Base-by-base conservation (phyloP, 306 rosid genomes). In the Cucumis cinereus region DNA sequence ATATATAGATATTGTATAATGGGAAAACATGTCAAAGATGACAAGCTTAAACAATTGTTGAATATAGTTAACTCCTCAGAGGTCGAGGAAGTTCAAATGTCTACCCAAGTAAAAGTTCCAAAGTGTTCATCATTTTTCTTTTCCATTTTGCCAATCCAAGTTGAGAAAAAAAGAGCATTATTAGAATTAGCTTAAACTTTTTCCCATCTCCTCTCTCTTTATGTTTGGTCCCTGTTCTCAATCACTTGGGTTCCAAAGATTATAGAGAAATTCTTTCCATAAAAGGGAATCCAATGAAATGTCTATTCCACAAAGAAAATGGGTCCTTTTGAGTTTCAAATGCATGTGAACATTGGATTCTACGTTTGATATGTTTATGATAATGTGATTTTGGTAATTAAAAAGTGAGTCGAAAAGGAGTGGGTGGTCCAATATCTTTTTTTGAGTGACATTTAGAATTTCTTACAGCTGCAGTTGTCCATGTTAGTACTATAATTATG, bases 341-440 rank as follows among this genome's bases (percentile, higher is more conserved):
- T 70, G 75, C 56, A 47, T 70, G 75, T 70, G 75, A 70, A 70
- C 75, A 70, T 70, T 70, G 75, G 75, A 70, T 70, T 70, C 75
- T 70, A 70, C 57, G 30, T 67, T 67, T 67, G 73, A 40, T 67
- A 41, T 20, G 47, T 67, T 40, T 2, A 41, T 41, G 54, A 41
- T 43, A 67, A 7, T 20, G 35, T 45, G 35, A 67, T 41, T 67
- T 67, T 22, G 73, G 35, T 67, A 67, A 67, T 22, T 66, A 40
- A 20, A 67, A 66, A 38, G 43, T 38, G 16, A 5, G 19, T n/a
- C 14, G 50, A 67, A 67, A 22, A 15, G 3, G 24, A 67, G 20
- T 41, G 53, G 73, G 45, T 67, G 73, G 73, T 41, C 73, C 73
- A 67, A 40, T 41, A 12, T 22, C 45, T 13, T 41, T 67, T 41